phyloP scores from a whole-genome alignment of 108 stramenopile species.

The Skeletonema potamos region DNA sequence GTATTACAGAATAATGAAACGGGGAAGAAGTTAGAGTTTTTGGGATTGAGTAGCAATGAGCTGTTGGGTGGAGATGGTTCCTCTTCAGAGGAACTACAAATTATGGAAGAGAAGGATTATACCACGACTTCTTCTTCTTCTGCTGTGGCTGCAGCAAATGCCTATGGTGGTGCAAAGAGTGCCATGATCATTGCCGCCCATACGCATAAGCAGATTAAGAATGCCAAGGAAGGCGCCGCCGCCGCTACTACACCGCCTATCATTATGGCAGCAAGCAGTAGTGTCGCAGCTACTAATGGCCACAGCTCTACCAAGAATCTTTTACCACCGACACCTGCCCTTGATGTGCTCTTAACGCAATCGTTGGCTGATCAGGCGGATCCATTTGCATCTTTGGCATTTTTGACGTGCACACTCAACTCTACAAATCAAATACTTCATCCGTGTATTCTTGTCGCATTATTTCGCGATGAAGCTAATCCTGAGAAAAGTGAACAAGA shows the following conservation, averaged over 20 bases:
- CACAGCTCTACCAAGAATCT: background rate
- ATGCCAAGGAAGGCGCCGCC: conserved; percentile 57
- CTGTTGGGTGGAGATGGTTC: conserved; percentile 49
- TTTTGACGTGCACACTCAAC: conserved; percentile 48
- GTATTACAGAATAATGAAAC: conserved; percentile 42
- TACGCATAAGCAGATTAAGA: conserved; percentile 54
- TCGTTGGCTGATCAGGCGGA: conserved; percentile 46
- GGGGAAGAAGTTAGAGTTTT: conserved; percentile 45
- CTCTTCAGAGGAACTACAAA: conserved; percentile 17
- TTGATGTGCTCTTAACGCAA: conserved; percentile 40
- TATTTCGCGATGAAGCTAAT: conserved; percentile 33
- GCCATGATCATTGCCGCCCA: conserved; percentile 42
- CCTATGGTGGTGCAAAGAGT: conserved; percentile 16
- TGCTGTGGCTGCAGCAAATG: conserved; percentile 1
- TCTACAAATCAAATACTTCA: conserved; percentile 55
- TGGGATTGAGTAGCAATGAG: conserved; percentile 42
- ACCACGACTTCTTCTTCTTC: background rate
- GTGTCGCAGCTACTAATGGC: background rate
- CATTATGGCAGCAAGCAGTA: background rate
- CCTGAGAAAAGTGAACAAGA: conserved; percentile 11
- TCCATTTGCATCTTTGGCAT: conserved; percentile 44
- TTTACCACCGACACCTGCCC: conserved; percentile 24
- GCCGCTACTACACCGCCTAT: background rate
- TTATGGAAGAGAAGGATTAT: background rate
- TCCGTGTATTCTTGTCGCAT: conserved; percentile 49